These are phyloP conservation scores for Diutina pseudorugosa DNA, from an alignment of 1,139 yeast species.

Conservation along the genomic window DNA sequence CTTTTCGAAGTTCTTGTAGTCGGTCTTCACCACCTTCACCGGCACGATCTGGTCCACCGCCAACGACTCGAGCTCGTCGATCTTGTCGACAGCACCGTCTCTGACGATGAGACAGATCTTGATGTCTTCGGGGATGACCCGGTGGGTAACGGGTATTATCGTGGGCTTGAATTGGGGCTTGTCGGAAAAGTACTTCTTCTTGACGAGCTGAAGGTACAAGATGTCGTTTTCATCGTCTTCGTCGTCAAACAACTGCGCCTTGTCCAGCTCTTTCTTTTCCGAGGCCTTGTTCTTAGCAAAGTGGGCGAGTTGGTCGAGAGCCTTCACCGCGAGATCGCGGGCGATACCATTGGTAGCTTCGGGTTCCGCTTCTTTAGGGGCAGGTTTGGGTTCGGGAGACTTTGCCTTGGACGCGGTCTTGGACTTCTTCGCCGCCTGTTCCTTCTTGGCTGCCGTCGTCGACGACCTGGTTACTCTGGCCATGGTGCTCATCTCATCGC, in stretches of 20 bases:
- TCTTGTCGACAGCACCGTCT: slow-evolving; percentile 47
- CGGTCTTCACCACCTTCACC: slow-evolving; percentile 48
- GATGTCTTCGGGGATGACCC: slow-evolving; percentile 24
- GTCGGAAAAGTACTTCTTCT: slow-evolving; percentile 50
- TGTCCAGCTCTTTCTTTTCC: slow-evolving; percentile 12
- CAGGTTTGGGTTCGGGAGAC: neutral
- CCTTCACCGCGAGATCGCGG: slow-evolving; percentile 11
- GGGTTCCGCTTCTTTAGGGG: neutral
- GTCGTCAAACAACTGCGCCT: slow-evolving; percentile 18
- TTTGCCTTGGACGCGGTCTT: slow-evolving; percentile 5
- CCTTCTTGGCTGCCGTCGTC: slow-evolving; percentile 7
- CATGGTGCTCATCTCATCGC: neutral
- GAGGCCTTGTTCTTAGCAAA: slow-evolving; percentile 9
- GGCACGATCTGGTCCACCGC: slow-evolving; percentile 45
- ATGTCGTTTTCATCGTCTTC: slow-evolving; percentile 22
- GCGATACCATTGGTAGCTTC: slow-evolving; percentile 4
- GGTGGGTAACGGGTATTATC: slow-evolving; percentile 39
- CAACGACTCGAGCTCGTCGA: slow-evolving; percentile 47
- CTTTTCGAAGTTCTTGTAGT: slow-evolving; percentile 57
- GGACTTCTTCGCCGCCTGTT: slow-evolving; percentile 5
- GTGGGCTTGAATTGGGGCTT: slow-evolving; percentile 67
- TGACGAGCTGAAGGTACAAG: slow-evolving; percentile 41
- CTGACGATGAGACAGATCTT: slow-evolving; percentile 64
- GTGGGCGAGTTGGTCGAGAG: slow-evolving; percentile 9
- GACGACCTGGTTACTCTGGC: slow-evolving; percentile 11